These are phyloP conservation scores for Phanerochaete carnosa DNA, from an alignment of 768 basidiomycete genomes.

Conservation along the genomic window DNA sequence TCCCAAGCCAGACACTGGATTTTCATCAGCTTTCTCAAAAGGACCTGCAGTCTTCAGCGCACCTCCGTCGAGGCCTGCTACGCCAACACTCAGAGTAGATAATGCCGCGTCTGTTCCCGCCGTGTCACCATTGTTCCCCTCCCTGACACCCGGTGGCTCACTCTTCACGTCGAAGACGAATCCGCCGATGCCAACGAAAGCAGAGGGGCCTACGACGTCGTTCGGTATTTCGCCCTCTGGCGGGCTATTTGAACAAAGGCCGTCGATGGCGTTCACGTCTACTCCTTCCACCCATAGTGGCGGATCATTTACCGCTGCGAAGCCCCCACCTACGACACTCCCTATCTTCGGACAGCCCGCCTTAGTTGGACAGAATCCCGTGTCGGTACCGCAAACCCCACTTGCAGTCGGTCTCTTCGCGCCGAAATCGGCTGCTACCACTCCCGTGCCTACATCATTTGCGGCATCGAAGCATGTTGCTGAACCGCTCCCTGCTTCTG, in stretches of 20 bases:
- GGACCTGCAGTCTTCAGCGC: neutral
- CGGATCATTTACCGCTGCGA: constrained; percentile 5
- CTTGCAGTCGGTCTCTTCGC: constrained; percentile 8
- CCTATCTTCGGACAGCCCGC: neutral
- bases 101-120: neutral
- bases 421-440: constrained; percentile 3
- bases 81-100: neutral
- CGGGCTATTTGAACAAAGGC: neutral
- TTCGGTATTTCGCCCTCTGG: neutral
- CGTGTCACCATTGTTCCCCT: neutral
- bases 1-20: neutral
- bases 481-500: constrained; percentile 2
- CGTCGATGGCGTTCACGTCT: neutral
- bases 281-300: neutral
- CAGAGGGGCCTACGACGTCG: neutral
- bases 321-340: neutral
- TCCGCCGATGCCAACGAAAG: constrained; percentile 2
- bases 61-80: neutral
- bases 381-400: neutral
- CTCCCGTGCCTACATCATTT: neutral
- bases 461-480: constrained; percentile 1
- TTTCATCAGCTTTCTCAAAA: neutral
- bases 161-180: constrained; percentile 5
- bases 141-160: neutral
- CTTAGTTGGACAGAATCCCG: constrained; percentile 7